Base-by-base conservation (phyloP, 441 rosid genomes). In the Flueggea neowawraea region DNA sequence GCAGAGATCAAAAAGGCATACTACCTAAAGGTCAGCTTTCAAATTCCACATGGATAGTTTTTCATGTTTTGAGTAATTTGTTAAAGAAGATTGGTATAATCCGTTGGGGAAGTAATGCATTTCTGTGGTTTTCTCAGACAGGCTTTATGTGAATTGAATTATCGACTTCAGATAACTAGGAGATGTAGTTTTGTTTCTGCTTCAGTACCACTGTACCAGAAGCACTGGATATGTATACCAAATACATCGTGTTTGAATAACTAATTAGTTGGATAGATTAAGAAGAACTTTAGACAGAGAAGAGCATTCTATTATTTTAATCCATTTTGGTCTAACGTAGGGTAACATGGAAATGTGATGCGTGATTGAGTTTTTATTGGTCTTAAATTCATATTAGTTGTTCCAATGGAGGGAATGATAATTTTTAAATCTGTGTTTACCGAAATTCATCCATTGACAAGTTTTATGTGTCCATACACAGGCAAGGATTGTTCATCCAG, bases 1-100 rank as follows among this genome's bases (percentile, higher is more conserved):
- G 86, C 87, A 44, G 96, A 91, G 65, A 95, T 91, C 68, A 95
- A 91, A 83, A 95, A 89, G 81, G 99, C 99, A 68, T 95, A 89
- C 74, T 85, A 87, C 62, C 63, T 86, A 60, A 86, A 91, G 83
- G 99, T 91, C 69, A 65, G 72, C 5, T 57, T 54, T 63, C 58
- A 22, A 14, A 16, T 43, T 52, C 55, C 17, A 53, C 41, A 12
- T 65, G 31, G 10, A 12, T 16, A 14, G 11, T 31, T 56, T 6
- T 68, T 50, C 14, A 4, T 22, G 10, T 39, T 57, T 16, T 15
- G 51, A 41, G 55, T 55, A 41, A 17, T 54, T 15, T 60, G 57
- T 17, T 22, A 6, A 47, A 47, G 12, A 47, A 9, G 50, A 47
- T 47, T 47, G 14, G n/a, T 47, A 1, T 4, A 10, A 10, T 47